Evolutionary conservation across 2,329 filamentous ascomycete species (phyloP), one percentile per base, ranked within the genome.

Genomic region (Pochonia chlamydosporia): DNA sequence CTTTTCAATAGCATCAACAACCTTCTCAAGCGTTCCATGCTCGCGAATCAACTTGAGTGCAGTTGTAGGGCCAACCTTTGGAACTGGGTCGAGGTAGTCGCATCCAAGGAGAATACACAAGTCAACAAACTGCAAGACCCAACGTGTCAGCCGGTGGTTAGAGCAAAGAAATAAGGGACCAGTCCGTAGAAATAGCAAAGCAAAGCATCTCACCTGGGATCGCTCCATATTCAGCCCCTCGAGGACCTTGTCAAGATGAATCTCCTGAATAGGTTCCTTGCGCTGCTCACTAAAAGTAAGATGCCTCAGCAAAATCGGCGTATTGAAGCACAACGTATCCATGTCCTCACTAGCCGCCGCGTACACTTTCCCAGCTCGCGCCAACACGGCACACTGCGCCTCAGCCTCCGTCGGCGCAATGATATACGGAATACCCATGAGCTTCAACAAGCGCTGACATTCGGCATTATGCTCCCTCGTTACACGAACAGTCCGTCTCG

Each of bases 331-430:
- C 47, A 99, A 73, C 0, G 93, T 99, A 63, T 99, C 93, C 93
- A 99, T 99, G 69, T 99, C 93, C 70, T 99, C 93, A 54, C 88
- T 95, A 3, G 93, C 93, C 18, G 93, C 93, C 3, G 91, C 93
- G 64, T 95, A 99, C 44, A 99, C 93, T 70, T 97, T 97, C 31
- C 90, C 92, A 5, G 88, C 91, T 51, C 86, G 78, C 1, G 93
- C 93, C 52, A 99, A 75, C 35, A 85, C 86, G 3, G 93, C 93
- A 65, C 93, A 99, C 65, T 99, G 93, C 2, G 93, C 93, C 72
- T 99, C 93, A 4, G 93, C 93, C 68, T 99, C 93, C 0, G 93
- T 99, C 0, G 93, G 93, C 0, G 93, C 93, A 60, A 96, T 81
- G 53, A 99, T 92, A 66, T 85, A 97, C 1, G 93, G 93, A 30